phyloP scores from a whole-genome alignment of 441 rosid genomes.

The Populus trichocarpa region DNA sequence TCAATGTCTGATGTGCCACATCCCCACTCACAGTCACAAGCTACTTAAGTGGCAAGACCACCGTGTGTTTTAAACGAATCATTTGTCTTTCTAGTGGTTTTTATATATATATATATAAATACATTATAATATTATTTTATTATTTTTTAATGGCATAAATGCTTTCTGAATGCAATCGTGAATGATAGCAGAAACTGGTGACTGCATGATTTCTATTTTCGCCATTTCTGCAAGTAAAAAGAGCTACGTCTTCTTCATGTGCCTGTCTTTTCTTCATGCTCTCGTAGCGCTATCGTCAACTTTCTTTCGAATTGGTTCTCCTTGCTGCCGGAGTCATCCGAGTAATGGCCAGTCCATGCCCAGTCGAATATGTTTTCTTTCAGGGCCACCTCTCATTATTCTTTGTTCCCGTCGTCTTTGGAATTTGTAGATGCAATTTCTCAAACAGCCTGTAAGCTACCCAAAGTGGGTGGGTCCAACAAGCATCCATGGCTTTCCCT shows the following conservation, averaged over 20 bases:
- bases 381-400: conserved; percentile 21
- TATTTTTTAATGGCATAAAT: neutral
- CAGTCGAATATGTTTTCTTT: conserved; percentile 20
- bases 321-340: conserved; percentile 14
- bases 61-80: no score
- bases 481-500: neutral
- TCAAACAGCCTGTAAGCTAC: conserved; percentile 9
- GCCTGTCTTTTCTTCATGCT: conserved; percentile 8
- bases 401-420: neutral
- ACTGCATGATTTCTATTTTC: neutral
- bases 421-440: conserved; percentile 22
- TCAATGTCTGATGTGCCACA: neutral
- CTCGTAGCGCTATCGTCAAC: conserved; percentile 1
- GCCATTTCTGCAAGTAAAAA: neutral
- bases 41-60: no score
- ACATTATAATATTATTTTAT: no score
- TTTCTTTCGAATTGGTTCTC: conserved; percentile 3
- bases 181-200: neutral
- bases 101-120: no score
- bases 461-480: conserved; percentile 27
- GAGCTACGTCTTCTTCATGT: neutral
- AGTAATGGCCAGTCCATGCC: conserved; percentile 10
- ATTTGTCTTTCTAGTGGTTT: no score
- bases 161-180: neutral
- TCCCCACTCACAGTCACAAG: neutral